Evolutionary conservation across 1,284 basidiomycete genomes (phyloP), one percentile per base, ranked within the genome.

Genomic region (Ganoderma sinense): DNA sequence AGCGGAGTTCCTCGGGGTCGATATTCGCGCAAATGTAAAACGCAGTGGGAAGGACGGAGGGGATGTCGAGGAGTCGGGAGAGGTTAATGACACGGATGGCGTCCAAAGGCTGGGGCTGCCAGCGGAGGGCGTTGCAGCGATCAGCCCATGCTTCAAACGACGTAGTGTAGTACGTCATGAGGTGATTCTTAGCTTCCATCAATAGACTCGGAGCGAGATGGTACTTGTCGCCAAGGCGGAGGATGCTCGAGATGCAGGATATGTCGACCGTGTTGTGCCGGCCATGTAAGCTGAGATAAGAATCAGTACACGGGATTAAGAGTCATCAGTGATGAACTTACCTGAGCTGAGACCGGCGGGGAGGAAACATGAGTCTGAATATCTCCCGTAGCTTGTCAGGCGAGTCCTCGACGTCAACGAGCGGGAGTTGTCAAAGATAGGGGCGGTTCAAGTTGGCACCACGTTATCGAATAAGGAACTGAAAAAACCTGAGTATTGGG

Each of bases 181-280:
- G 65, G 14, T 65, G 58, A 2, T 29, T 26, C 43, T 67, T 31
- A 0, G 67, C 67, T 36, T 69, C 60, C 0, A 53, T 26, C 29
- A 67, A 43, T 7, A 73, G 43, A 6, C 64, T 62, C 13, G 43
- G 55, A 62, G n/a, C n/a, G n/a, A 70, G 51, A 33, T 69, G 59
- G 53, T 73, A 73, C 36, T 73, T 73, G 67, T 73, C 65, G 16
- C 58, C 71, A 4, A 72, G 43, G 13, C 69, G 71, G 29, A 69
- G 31, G 40, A 69, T 51, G 16, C 64, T 66, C 0, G 64, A 68
- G 45, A 72, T 65, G 45, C 62, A 58, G 26, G 51, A 36, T 8
- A 69, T 69, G 51, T 68, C 65, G 29, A 72, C 51, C 51, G 4
- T 56, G n/a, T n/a, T n/a, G n/a, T n/a, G n/a, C 13, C 31, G 56